Evolutionary conservation across 768 basidiomycete species (phyloP).

Genomic region (Strobilomyces echinocephalus): DNA sequence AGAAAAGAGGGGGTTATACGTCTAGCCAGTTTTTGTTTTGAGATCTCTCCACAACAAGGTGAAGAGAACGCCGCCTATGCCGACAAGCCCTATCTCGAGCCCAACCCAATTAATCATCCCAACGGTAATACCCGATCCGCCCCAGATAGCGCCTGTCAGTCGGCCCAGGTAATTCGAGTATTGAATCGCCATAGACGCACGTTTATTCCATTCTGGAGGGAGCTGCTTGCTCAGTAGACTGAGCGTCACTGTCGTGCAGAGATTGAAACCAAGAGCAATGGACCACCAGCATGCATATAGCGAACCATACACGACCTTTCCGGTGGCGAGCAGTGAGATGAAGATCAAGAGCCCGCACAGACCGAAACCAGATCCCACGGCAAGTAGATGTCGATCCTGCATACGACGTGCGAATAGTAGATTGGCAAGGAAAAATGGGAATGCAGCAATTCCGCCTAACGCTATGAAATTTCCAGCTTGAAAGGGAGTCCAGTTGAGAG

Average conservation of each 20-base stretch:
- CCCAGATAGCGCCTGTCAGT: conserved; percentile 63
- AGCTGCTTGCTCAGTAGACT: conserved; percentile 66
- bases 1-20: neutral
- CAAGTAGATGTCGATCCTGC: conserved; percentile 59
- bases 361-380: conserved; percentile 48
- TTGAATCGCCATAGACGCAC: conserved; percentile 55
- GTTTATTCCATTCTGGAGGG: conserved; percentile 55
- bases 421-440: conserved; percentile 65
- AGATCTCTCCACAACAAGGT: conserved; percentile 55
- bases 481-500: conserved; percentile 55
- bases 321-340: conserved; percentile 40
- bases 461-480: conserved; percentile 68
- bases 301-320: conserved; percentile 42
- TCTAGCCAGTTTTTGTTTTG: conserved; percentile 59
- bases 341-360: conserved; percentile 49
- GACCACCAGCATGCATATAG: conserved; percentile 43
- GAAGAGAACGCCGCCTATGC: conserved; percentile 52
- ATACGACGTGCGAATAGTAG: conserved; percentile 51
- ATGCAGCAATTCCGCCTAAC: conserved; percentile 54
- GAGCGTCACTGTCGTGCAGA: conserved; percentile 65
- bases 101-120: conserved; percentile 61
- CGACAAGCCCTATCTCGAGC: conserved; percentile 56
- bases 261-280: conserved; percentile 68
- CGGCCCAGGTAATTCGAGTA: conserved; percentile 68
- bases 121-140: conserved; percentile 49